Percentiles rank a stretch among this genome's conserved stretches.
These are phyloP conservation scores for Aspergillus cavernicola DNA, from an alignment of 495 filamentous ascomycete species.

Conservation along the genomic window DNA sequence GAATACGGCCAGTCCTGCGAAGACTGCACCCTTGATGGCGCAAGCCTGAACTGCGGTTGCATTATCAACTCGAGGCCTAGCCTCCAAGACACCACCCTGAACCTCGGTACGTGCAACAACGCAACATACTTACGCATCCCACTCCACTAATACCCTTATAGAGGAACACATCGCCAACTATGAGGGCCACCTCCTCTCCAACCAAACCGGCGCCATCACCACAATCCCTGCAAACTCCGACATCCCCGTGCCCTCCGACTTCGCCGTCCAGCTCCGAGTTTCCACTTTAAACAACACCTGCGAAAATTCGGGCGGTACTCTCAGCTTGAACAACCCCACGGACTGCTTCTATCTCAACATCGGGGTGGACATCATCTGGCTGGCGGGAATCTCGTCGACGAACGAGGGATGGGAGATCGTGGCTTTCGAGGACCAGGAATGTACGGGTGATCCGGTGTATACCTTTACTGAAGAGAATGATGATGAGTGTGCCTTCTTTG, in stretches of 20 bases:
- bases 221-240: neutral
- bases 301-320: neutral
- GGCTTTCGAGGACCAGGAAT: neutral
- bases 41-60: neutral
- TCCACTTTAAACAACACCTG: neutral
- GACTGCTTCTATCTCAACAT: neutral
- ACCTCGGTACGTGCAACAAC: neutral
- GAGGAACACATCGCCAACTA: slow-evolving; percentile 11
- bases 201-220: slow-evolving; percentile 7
- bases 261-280: neutral
- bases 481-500: neutral
- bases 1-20: neutral
- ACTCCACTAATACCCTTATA: neutral
- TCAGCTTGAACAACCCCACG: neutral
- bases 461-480: neutral
- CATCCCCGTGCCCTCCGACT: neutral
- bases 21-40: neutral
- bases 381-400: neutral
- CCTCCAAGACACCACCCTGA: neutral
- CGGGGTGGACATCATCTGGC: neutral
- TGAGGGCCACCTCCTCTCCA: slow-evolving; percentile 4
- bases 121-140: neutral
- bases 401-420: neutral
- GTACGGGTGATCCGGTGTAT: neutral
- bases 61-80: neutral